Percentiles rank a stretch among this genome's conserved stretches.
phyloP scores from a whole-genome alignment of 495 filamentous ascomycete species.

The Cenococcum geophilum region DNA sequence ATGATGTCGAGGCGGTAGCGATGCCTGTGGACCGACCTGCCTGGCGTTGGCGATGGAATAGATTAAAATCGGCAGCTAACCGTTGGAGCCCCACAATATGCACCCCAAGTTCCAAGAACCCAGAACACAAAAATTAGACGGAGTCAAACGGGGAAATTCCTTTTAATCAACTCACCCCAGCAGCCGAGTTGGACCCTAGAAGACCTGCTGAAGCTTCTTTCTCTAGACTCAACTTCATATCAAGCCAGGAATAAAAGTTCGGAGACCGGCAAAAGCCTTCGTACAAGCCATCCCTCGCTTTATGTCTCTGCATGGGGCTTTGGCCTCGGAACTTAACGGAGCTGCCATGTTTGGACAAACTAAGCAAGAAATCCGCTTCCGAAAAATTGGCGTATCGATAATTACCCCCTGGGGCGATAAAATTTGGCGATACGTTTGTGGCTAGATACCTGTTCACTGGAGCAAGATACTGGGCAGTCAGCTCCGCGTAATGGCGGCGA shows the following conservation, averaged over 20 bases:
- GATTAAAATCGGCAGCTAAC: no score
- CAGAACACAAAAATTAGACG: neutral
- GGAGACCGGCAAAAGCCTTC: conserved; percentile 31
- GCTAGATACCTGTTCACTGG: conserved; percentile 37
- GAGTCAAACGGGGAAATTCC: neutral
- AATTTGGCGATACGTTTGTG: conserved; percentile 19
- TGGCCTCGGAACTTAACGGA: conserved; percentile 32
- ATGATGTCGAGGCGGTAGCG: no score
- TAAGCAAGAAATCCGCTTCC: conserved; percentile 30
- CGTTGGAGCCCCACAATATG: neutral
- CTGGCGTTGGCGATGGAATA: no score
- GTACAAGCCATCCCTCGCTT: conserved; percentile 31
- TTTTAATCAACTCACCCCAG: neutral
- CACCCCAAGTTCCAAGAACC: neutral
- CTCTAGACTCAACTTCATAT: conserved; percentile 37
- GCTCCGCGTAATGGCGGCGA: conserved; percentile 34
- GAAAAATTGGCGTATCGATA: conserved; percentile 33
- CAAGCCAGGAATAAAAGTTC: conserved; percentile 37
- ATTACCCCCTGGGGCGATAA: conserved; percentile 25
- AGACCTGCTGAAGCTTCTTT: conserved; percentile 34
- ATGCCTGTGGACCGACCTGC: no score
- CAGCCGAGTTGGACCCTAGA: conserved; percentile 5
- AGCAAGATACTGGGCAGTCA: conserved; percentile 36
- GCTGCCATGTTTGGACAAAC: conserved; percentile 34
- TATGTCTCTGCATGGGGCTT: conserved; percentile 31